phyloP scores from a whole-genome alignment of 345 rosid species.

The Mangifera indica region DNA sequence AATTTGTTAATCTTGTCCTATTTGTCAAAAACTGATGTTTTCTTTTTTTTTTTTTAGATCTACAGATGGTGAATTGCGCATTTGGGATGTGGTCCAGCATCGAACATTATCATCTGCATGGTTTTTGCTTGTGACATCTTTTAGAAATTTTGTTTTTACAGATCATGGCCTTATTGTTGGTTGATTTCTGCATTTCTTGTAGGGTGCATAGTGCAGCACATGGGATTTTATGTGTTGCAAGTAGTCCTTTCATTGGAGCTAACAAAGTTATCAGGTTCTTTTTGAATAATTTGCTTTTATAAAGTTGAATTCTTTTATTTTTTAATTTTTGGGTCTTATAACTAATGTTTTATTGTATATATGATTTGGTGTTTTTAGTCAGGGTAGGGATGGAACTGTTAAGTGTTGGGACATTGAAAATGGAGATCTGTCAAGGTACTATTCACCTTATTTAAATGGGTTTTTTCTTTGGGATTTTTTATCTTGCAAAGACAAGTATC shows the following conservation, averaged over 20 bases:
- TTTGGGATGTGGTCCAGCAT: slow-evolving; percentile 77
- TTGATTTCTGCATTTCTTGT: slow-evolving; percentile 15
- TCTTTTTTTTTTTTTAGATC: slow-evolving; percentile 47
- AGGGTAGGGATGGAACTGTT: slow-evolving; percentile 94
- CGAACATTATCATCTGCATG: slow-evolving; percentile 74
- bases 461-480: neutral
- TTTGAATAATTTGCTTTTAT: neutral
- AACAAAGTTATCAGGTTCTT: slow-evolving; percentile 75
- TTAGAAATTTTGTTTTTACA: neutral
- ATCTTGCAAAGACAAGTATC: neutral
- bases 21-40: slow-evolving; percentile 1
- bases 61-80: slow-evolving; percentile 82
- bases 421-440: slow-evolving; percentile 80
- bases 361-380: slow-evolving; percentile 39
- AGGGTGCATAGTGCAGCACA: slow-evolving; percentile 90
- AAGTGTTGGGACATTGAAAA: slow-evolving; percentile 85
- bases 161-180: slow-evolving; percentile 11
- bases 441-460: slow-evolving; percentile 10
- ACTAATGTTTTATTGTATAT: neutral
- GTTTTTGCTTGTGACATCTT: slow-evolving; percentile 25
- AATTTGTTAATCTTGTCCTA: neutral
- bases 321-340: neutral
- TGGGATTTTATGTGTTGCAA: slow-evolving; percentile 70
- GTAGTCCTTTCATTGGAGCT: slow-evolving; percentile 55
- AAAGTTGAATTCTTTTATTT: neutral